Conservation (phyloP, 352 stramenopile species). For the Globisporangium polare region DNA sequence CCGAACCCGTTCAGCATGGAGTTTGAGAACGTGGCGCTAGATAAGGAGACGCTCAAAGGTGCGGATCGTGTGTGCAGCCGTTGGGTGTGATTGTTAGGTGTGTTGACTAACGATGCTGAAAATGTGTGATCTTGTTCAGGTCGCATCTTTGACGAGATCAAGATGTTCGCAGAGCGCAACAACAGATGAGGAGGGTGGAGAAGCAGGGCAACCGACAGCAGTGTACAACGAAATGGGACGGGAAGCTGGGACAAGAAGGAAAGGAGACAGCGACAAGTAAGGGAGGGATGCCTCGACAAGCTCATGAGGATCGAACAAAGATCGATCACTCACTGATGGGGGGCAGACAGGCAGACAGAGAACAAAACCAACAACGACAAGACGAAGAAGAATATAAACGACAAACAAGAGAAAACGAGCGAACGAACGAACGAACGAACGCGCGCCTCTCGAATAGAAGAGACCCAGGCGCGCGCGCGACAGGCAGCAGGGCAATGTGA, state of each 20-base stretch:
- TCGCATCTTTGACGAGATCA: slow-evolving; percentile 87
- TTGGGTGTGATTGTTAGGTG: slow-evolving; percentile 2
- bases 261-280: slow-evolving; percentile 6
- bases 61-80: slow-evolving; percentile 6
- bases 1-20: slow-evolving; percentile 84
- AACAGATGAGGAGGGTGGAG: slow-evolving; percentile 40
- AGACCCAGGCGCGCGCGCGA: not conserved
- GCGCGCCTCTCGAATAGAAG: slow-evolving; percentile 15
- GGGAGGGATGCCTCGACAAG: not conserved
- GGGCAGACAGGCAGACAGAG: not conserved
- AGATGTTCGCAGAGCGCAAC: slow-evolving; percentile 70
- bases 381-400: slow-evolving; percentile 7
- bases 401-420: slow-evolving; percentile 9
- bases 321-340: not conserved
- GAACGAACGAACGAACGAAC: not conserved
- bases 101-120: slow-evolving; percentile 2
- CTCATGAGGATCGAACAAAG: not conserved
- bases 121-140: slow-evolving; percentile 24
- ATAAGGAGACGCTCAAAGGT: slow-evolving; percentile 87
- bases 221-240: slow-evolving; percentile 11
- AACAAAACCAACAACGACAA: not conserved
- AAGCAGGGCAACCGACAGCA: not conserved
- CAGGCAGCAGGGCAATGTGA: slow-evolving; percentile 7
- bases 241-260: not conserved
- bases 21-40: slow-evolving; percentile 83